These are phyloP conservation scores for Eudorina sp. DNA, from an alignment of 139 green algal genomes.

Conservation along the genomic window DNA sequence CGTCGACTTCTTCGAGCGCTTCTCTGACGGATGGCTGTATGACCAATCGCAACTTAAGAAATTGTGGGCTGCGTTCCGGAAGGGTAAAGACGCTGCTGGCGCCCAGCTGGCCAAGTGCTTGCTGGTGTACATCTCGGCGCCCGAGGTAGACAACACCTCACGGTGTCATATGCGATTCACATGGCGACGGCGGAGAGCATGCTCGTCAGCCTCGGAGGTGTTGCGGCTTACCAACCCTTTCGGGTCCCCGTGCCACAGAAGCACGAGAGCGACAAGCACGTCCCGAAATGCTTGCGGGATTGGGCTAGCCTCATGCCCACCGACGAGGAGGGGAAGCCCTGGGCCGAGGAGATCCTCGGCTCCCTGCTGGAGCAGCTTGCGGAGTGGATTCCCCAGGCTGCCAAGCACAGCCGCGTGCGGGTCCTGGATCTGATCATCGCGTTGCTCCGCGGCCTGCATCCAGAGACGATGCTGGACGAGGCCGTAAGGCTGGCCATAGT, in stretches of 20 bases:
- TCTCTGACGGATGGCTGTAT: neutral
- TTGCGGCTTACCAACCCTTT: neutral
- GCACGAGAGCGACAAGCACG: conserved; percentile 5
- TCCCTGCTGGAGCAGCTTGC: neutral
- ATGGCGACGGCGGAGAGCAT: too few species aligned
- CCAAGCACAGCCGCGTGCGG: neutral
- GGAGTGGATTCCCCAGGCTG: neutral
- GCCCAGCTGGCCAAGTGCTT: neutral
- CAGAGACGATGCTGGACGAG: neutral
- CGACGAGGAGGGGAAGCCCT: neutral
- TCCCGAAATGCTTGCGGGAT: neutral
- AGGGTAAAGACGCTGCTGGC: neutral
- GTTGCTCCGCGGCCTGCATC: neutral
- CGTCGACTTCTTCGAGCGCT: neutral
- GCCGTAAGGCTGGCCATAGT: neutral
- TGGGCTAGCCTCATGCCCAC: neutral
- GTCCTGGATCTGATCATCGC: neutral
- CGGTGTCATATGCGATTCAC: too few species aligned
- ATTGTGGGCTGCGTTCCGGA: neutral
- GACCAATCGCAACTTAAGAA: neutral
- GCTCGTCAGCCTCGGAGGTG: too few species aligned
- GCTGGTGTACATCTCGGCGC: neutral
- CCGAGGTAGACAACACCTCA: conserved; percentile 12
- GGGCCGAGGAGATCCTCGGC: neutral
- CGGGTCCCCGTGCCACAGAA: neutral